Conservation (phyloP, 768 basidiomycete species). For the Suillus placidus region DNA sequence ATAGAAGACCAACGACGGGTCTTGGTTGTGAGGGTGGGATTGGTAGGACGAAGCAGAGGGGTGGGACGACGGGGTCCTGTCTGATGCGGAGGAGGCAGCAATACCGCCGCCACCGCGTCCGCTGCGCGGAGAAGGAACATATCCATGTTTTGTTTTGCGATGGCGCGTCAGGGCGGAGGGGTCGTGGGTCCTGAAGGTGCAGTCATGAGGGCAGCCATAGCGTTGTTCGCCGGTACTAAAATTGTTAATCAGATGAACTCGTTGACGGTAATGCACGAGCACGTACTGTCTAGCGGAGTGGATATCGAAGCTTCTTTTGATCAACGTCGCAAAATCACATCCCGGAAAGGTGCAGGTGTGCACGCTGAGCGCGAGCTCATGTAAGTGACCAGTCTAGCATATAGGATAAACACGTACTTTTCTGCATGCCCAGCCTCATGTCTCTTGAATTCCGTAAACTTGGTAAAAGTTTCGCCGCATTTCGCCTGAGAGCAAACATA, state of each 20-base stretch:
- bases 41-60: not conserved
- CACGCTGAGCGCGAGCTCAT: conserved; percentile 17
- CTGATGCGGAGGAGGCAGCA: not conserved
- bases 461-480: conserved; percentile 22
- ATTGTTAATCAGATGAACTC: not conserved
- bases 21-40: not conserved
- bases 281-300: conserved; percentile 26
- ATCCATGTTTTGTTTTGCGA: conserved; percentile 24
- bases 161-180: conserved; percentile 31
- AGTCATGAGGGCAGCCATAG: conserved; percentile 14
- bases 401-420: conserved; percentile 7
- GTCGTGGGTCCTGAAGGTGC: conserved; percentile 28
- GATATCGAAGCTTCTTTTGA: conserved; percentile 26
- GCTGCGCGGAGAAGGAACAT: conserved; percentile 18
- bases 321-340: conserved; percentile 21
- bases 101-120: not conserved
- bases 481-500: conserved; percentile 15
- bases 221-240: conserved; percentile 25
- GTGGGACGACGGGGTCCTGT: not conserved
- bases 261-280: too few relatives aligned
- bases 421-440: conserved; percentile 23
- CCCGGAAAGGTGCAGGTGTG: conserved; percentile 18
- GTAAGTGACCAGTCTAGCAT: conserved; percentile 4
- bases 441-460: conserved; percentile 22
- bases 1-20: not conserved